phyloP scores from a whole-genome alignment of 2,329 filamentous ascomycete species.

The Sarocladium strictum region DNA sequence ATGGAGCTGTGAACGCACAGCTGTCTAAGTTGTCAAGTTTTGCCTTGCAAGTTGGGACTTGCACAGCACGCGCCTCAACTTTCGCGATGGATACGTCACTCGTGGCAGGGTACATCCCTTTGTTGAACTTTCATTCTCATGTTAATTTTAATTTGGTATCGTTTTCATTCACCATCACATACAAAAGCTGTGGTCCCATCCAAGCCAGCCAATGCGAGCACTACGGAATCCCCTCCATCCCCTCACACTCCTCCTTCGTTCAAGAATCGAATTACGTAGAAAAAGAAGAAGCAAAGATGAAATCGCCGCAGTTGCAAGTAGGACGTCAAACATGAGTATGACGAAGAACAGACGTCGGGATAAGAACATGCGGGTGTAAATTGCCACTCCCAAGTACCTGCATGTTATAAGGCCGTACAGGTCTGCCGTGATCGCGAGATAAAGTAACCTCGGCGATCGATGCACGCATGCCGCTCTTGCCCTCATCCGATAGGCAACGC shows the following conservation, averaged over 20 bases:
- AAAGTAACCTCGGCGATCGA: not conserved
- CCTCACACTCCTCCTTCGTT: not conserved
- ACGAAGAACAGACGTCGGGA: not conserved
- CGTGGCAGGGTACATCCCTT: not conserved
- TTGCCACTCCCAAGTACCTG: not conserved
- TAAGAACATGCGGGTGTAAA: not conserved
- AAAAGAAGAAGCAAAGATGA: not conserved
- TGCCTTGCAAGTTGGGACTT: too few species aligned
- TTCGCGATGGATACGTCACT: too few species aligned
- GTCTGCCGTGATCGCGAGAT: not conserved
- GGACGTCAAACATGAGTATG: not conserved
- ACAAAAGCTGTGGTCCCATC: not conserved
- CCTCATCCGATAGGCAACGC: not conserved
- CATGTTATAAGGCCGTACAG: not conserved
- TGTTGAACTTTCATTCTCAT: constrained; percentile 3
- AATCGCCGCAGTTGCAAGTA: too few species aligned
- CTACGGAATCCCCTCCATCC: not conserved
- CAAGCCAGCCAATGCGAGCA: not conserved
- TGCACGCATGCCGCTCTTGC: not conserved
- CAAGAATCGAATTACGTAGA: not conserved
- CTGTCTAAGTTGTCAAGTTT: too few species aligned
- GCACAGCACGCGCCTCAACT: too few species aligned
- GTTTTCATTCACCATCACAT: constrained; percentile 4
- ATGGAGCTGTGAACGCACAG: too few species aligned
- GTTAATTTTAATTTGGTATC: constrained; percentile 2